Conservation (phyloP, 148 eudicot species). For the Heliosperma pusillum region DNA sequence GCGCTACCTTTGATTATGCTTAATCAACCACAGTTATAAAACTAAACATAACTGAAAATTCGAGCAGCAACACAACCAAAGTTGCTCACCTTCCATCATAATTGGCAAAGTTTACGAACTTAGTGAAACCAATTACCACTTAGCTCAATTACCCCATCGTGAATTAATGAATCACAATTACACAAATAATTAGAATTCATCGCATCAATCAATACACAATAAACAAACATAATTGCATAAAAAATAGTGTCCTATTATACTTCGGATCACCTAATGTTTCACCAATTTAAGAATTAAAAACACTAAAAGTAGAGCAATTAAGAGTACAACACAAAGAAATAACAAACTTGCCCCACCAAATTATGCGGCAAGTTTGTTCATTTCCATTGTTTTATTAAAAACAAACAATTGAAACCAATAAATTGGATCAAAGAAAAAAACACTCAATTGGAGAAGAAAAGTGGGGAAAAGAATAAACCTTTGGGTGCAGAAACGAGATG, state of each 20-base stretch:
- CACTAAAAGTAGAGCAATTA: too few species aligned
- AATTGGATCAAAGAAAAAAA: too few species aligned
- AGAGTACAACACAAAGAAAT: too few species aligned
- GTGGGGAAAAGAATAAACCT: too few species aligned
- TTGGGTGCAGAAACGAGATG: too few species aligned
- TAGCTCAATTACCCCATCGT: not conserved
- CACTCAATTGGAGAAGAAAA: too few species aligned
- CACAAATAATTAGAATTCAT: not conserved
- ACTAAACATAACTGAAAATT: not conserved
- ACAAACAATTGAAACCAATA: too few species aligned
- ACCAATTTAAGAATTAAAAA: too few species aligned
- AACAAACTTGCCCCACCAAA: too few species aligned
- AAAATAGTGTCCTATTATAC: not conserved
- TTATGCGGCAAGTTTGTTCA: too few species aligned
- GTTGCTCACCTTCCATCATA: constrained; percentile 19
- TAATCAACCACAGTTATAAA: not conserved
- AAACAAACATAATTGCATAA: not conserved
- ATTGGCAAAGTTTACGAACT: constrained; percentile 7
- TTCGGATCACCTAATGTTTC: too few species aligned
- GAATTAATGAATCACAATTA: constrained; percentile 11
- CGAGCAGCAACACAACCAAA: not conserved
- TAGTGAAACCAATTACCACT: constrained; percentile 2
- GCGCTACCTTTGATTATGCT: not conserved
- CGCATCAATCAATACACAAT: constrained; percentile 1
- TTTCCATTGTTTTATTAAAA: too few species aligned